A percentile compares a stretch with the other conserved stretches of the same genome.
These are phyloP conservation scores for Boletellus emodensis DNA, from an alignment of 768 basidiomycete species.

Conservation along the genomic window DNA sequence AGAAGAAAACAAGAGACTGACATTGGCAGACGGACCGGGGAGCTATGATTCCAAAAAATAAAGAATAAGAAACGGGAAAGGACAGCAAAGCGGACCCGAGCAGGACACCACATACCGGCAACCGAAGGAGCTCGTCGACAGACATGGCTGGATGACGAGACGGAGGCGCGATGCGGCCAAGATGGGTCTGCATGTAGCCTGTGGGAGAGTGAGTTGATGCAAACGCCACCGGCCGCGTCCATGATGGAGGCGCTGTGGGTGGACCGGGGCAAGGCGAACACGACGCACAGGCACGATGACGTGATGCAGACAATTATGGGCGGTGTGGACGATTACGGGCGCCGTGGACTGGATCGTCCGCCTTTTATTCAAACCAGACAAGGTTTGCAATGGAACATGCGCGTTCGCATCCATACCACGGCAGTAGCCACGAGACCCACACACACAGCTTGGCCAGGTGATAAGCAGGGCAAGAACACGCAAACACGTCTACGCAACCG, in stretches of 20 bases:
- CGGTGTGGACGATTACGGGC: too few species aligned
- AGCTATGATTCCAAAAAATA: constrained; percentile 4
- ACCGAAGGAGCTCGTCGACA: constrained; percentile 9
- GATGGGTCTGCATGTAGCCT: constrained; percentile 10
- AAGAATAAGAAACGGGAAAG: background rate
- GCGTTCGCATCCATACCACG: too few species aligned
- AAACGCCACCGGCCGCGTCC: background rate
- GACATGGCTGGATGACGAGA: constrained; percentile 8
- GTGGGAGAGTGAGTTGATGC: background rate
- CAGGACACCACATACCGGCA: constrained; percentile 5
- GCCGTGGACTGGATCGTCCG: too few species aligned
- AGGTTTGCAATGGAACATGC: too few species aligned
- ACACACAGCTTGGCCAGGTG: too few species aligned
- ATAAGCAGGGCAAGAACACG: too few species aligned
- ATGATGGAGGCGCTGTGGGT: background rate
- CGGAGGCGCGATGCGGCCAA: background rate
- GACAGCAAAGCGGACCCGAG: background rate
- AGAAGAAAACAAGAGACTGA: background rate
- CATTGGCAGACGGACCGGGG: constrained; percentile 11
- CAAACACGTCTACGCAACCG: too few species aligned
- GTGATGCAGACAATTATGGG: background rate
- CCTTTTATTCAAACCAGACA: too few species aligned
- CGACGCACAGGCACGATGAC: background rate
- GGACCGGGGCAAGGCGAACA: background rate
- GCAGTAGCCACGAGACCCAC: too few species aligned